Percentiles rank a stretch among this genome's conserved stretches.
These are phyloP conservation scores for Leccinellum luteum DNA, from an alignment of 768 basidiomycete genomes.

Conservation along the genomic window DNA sequence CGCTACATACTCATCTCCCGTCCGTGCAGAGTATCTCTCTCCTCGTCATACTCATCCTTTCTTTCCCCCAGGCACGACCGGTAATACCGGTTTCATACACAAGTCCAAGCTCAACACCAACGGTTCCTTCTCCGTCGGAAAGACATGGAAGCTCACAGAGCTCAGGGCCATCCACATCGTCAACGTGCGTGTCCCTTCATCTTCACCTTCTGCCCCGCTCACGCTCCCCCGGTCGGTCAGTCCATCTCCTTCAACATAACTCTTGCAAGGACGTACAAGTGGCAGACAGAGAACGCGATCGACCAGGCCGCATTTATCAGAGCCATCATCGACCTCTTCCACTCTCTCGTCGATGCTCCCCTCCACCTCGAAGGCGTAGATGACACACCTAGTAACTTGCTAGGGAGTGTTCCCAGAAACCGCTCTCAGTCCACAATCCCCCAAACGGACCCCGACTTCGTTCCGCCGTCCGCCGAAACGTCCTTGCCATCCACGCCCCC, in stretches of 20 bases:
- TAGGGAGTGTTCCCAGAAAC: neutral
- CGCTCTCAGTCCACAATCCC: conserved; percentile 9
- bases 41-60: neutral
- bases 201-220: conserved; percentile 10
- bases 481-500: conserved; percentile 1
- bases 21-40: conserved; percentile 42
- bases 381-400: conserved; percentile 38
- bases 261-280: conserved; percentile 84
- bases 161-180: conserved; percentile 75
- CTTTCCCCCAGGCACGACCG: conserved; percentile 50
- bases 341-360: conserved; percentile 41
- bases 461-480: neutral
- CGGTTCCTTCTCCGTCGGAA: conserved; percentile 93
- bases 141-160: conserved; percentile 89
- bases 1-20: conserved; percentile 89
- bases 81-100: conserved; percentile 75
- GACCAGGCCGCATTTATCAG: conserved; percentile 78
- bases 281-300: conserved; percentile 73
- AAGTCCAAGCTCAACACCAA: conserved; percentile 97
- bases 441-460: conserved; percentile 15
- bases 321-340: conserved; percentile 62
- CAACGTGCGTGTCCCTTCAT: conserved; percentile 52
- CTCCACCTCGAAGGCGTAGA: conserved; percentile 60
- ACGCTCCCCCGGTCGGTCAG: conserved; percentile 39
- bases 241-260: conserved; percentile 73